Evolutionary conservation across 768 basidiomycete species (phyloP).

Genomic region (Macrocybe gigantea): DNA sequence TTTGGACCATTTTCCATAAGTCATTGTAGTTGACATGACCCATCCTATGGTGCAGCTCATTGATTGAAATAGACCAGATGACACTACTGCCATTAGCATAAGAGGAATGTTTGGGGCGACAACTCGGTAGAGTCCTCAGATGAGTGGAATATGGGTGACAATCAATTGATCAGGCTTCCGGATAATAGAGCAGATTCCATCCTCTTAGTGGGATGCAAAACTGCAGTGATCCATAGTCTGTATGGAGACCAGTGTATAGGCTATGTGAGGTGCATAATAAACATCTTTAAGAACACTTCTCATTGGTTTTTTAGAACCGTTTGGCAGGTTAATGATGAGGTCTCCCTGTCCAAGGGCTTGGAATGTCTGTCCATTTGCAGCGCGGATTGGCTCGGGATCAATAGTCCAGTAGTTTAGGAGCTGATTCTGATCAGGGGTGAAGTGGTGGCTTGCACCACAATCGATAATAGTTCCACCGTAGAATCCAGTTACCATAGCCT

Average conservation of each 20-base stretch:
- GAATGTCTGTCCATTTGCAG: slow-evolving; percentile 28
- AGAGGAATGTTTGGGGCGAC: no score
- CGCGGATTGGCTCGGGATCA: no score
- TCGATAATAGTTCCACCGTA: no score
- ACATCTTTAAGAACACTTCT: slow-evolving; percentile 25
- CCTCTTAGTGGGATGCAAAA: slow-evolving; percentile 17
- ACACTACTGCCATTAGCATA: no score
- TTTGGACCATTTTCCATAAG: slow-evolving; percentile 16
- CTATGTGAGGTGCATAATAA: slow-evolving; percentile 30
- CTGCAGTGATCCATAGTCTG: slow-evolving; percentile 28
- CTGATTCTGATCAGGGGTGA: no score
- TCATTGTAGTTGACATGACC: slow-evolving; percentile 23
- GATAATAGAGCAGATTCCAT: no score
- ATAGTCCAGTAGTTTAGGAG: no score
- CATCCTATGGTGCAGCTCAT: slow-evolving; percentile 24
- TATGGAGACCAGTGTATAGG: slow-evolving; percentile 30
- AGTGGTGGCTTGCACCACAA: no score
- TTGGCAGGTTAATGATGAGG: slow-evolving; percentile 24
- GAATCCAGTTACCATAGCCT: no score
- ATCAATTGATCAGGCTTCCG: no score
- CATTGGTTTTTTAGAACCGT: slow-evolving; percentile 18
- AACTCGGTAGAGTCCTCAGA: no score
- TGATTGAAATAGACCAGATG: slow-evolving; percentile 18
- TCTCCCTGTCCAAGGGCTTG: slow-evolving; percentile 22
- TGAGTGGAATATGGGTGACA: no score